These are phyloP conservation scores for Bipolaris sorokiniana DNA, from an alignment of 2,329 filamentous ascomycete genomes.

Conservation along the genomic window DNA sequence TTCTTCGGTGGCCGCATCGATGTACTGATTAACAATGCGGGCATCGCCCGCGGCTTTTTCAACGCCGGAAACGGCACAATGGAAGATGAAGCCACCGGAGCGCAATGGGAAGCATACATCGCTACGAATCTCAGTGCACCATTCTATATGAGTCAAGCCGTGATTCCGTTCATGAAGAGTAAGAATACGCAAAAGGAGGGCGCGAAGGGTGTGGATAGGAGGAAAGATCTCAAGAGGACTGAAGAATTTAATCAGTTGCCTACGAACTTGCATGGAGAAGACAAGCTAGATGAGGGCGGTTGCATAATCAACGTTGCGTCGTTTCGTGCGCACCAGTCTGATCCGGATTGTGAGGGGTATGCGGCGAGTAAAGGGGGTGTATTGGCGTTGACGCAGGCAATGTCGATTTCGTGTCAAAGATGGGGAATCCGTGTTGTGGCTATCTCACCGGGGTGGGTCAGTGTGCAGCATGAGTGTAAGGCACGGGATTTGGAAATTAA, in stretches of 20 bases:
- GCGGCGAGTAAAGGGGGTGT: conserved; percentile 58
- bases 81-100: conserved; percentile 30
- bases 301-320: conserved; percentile 55
- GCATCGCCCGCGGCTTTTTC: conserved; percentile 32
- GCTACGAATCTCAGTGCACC: conserved; percentile 31
- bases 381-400: conserved; percentile 56
- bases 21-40: conserved; percentile 42
- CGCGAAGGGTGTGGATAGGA: conserved; percentile 19
- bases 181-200: conserved; percentile 23
- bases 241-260: conserved; percentile 29
- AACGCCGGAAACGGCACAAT: conserved; percentile 32
- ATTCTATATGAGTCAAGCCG: conserved; percentile 32
- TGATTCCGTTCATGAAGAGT: conserved; percentile 32
- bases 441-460: conserved; percentile 59
- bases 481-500: conserved; percentile 49
- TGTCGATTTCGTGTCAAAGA: conserved; percentile 54
- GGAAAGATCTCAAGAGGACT: conserved; percentile 28
- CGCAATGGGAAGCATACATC: conserved; percentile 34
- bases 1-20: conserved; percentile 46
- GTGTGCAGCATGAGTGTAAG: conserved; percentile 53
- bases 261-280: conserved; percentile 26
- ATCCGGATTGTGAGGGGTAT: conserved; percentile 58
- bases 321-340: conserved; percentile 57
- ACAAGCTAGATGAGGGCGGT: conserved; percentile 33
- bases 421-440: conserved; percentile 56